These are phyloP conservation scores for Xylariaceae sp. DNA, from an alignment of 2,329 filamentous ascomycete species.

Conservation along the genomic window DNA sequence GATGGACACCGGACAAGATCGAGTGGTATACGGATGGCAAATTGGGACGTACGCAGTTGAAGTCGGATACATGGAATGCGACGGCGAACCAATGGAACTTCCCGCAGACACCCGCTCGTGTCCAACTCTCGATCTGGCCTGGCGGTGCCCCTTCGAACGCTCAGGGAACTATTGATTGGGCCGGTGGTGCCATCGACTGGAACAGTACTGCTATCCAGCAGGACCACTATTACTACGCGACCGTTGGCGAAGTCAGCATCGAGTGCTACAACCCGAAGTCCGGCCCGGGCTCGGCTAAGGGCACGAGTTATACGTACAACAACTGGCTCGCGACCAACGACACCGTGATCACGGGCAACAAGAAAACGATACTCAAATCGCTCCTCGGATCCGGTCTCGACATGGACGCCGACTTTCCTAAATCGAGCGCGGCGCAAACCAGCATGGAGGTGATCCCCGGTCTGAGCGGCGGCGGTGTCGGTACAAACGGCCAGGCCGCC, in stretches of 20 bases:
- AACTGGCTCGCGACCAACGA: conserved; percentile 62
- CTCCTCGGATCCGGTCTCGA: conserved; percentile 77
- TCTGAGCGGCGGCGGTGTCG: conserved; percentile 30
- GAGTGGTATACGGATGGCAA: conserved; percentile 84
- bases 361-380: conserved; percentile 70
- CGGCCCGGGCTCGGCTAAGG: conserved; percentile 61
- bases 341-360: conserved; percentile 69
- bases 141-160: conserved; percentile 75
- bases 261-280: conserved; percentile 69
- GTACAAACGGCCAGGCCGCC: conserved; percentile 32
- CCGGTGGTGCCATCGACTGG: conserved; percentile 88
- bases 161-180: conserved; percentile 83
- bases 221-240: conserved; percentile 84
- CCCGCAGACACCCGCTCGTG: conserved; percentile 84
- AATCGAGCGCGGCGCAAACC: conserved; percentile 32
- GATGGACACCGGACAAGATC: conserved; percentile 83
- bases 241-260: conserved; percentile 70
- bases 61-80: conserved; percentile 77
- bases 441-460: conserved; percentile 28
- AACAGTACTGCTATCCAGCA: conserved; percentile 70
- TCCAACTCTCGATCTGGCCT: conserved; percentile 95
- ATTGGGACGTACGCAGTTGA: conserved; percentile 66
- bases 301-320: conserved; percentile 72
- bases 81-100: conserved; percentile 77
- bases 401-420: conserved; percentile 44